phyloP scores from a whole-genome alignment of 495 filamentous ascomycete genomes.

The Coniosporium apollinis region DNA sequence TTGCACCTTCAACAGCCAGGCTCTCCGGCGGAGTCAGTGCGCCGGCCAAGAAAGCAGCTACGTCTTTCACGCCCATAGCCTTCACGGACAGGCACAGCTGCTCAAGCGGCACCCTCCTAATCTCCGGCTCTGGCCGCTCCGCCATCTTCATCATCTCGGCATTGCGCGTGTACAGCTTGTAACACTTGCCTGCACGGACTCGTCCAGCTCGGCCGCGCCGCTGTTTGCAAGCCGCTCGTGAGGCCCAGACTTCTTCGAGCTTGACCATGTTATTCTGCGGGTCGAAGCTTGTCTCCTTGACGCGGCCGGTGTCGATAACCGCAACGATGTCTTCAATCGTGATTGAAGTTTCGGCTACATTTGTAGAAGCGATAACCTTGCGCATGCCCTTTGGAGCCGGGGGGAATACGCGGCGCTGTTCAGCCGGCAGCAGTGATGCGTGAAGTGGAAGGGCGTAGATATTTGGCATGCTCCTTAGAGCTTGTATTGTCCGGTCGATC shows the following conservation, averaged over 20 bases:
- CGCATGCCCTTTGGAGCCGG: constrained; percentile 59
- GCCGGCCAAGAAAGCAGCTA: constrained; percentile 62
- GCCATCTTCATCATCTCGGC: constrained; percentile 69
- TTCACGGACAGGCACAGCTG: constrained; percentile 87
- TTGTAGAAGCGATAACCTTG: constrained; percentile 87
- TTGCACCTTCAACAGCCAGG: constrained; percentile 68
- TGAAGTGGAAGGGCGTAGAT: constrained; percentile 76
- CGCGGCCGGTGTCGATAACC: constrained; percentile 85
- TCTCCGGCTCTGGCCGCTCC: constrained; percentile 81
- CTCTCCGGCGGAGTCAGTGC: constrained; percentile 78
- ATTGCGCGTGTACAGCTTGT: constrained; percentile 81
- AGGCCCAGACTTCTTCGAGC: constrained; percentile 89
- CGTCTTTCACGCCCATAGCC: constrained; percentile 78
- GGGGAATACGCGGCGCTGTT: constrained; percentile 76
- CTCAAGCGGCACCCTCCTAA: constrained; percentile 80
- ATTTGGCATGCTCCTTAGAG: constrained; percentile 49
- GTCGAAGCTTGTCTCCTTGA: constrained; percentile 94
- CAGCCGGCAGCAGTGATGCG: constrained; percentile 70
- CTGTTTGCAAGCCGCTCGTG: constrained; percentile 86
- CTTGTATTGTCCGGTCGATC: constrained; percentile 65
- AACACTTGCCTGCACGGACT: constrained; percentile 80
- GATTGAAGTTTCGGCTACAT: constrained; percentile 95
- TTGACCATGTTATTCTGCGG: constrained; percentile 86
- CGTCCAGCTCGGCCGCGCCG: constrained; percentile 88
- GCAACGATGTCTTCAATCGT: constrained; percentile 95